Conservation (phyloP, 2,329 filamentous ascomycete species). For the Stagonosporopsis cucurbitacearum region DNA sequence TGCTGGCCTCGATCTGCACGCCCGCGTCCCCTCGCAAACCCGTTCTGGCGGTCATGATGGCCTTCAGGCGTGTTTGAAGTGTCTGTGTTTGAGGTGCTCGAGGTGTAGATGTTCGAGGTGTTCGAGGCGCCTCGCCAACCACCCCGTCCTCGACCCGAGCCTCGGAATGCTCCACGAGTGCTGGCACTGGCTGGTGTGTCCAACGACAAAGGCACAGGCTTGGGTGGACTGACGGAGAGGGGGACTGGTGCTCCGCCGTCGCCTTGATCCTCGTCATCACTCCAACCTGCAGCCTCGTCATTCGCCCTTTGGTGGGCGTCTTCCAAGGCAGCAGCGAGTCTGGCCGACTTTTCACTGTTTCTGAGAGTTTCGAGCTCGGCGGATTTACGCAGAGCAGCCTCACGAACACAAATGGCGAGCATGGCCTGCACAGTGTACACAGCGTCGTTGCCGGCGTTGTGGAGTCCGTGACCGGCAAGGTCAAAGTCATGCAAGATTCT, state of each 20-base stretch:
- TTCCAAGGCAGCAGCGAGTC: slow-evolving; percentile 31
- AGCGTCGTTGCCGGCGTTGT: slow-evolving; percentile 89
- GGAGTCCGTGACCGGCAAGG: slow-evolving; percentile 69
- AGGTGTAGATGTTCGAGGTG: no score
- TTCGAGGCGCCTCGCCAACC: neutral
- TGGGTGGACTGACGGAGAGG: slow-evolving; percentile 8
- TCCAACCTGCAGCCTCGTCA: slow-evolving; percentile 50
- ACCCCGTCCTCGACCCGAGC: slow-evolving; percentile 10
- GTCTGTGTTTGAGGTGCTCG: no score
- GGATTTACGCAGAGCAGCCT: slow-evolving; percentile 47
- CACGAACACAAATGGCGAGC: slow-evolving; percentile 65
- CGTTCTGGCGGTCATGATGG: neutral
- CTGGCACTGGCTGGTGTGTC: neutral
- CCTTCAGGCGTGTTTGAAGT: neutral
- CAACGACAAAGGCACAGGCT: slow-evolving; percentile 9
- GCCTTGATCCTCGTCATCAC: slow-evolving; percentile 41
- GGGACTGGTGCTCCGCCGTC: slow-evolving; percentile 45
- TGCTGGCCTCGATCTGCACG: neutral
- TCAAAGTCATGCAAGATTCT: slow-evolving; percentile 69
- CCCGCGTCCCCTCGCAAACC: neutral
- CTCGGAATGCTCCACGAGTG: neutral
- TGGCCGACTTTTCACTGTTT: slow-evolving; percentile 32
- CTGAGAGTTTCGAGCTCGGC: slow-evolving; percentile 32
- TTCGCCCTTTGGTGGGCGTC: slow-evolving; percentile 49
- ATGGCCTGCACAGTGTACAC: slow-evolving; percentile 78